These are phyloP conservation scores for Fusarium sacchari DNA, from an alignment of 2,329 filamentous ascomycete genomes.

Conservation along the genomic window DNA sequence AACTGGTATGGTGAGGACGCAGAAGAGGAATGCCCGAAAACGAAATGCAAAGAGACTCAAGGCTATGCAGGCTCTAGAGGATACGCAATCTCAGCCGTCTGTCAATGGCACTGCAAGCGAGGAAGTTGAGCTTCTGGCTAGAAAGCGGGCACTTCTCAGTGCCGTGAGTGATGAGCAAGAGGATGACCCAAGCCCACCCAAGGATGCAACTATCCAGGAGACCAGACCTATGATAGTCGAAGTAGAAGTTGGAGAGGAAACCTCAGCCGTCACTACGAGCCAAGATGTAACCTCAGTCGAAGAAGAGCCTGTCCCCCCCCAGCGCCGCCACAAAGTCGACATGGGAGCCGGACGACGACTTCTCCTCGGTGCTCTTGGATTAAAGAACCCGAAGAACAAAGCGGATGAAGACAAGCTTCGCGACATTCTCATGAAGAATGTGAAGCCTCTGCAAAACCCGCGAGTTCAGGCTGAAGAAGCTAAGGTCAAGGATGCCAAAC, in stretches of 20 bases:
- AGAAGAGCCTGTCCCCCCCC: conserved; percentile 16
- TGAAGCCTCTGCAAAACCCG: conserved; percentile 53
- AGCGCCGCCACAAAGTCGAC: conserved; percentile 47
- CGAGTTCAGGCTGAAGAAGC: conserved; percentile 43
- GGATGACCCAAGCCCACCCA: neutral
- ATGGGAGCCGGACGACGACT: conserved; percentile 73
- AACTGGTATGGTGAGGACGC: conserved; percentile 55
- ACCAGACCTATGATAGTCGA: neutral
- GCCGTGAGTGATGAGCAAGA: conserved; percentile 36
- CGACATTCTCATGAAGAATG: conserved; percentile 66
- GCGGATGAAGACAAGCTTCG: conserved; percentile 73
- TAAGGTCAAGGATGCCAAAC: conserved; percentile 10
- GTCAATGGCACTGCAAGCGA: conserved; percentile 11
- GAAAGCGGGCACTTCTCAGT: conserved; percentile 55
- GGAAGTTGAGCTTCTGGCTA: conserved; percentile 48
- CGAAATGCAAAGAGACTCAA: conserved; percentile 49
- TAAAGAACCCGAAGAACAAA: conserved; percentile 74
- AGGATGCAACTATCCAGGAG: neutral
- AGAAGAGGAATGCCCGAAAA: conserved; percentile 63
- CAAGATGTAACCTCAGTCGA: conserved; percentile 5
- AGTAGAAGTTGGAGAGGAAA: conserved; percentile 14
- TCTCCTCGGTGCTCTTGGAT: conserved; percentile 76
- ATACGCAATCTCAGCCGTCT: conserved; percentile 32
- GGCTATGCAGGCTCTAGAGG: conserved; percentile 10
- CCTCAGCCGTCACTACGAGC: neutral